Base-by-base conservation (phyloP, 2,329 filamentous ascomycete genomes). In the Erysiphe pisi region DNA sequence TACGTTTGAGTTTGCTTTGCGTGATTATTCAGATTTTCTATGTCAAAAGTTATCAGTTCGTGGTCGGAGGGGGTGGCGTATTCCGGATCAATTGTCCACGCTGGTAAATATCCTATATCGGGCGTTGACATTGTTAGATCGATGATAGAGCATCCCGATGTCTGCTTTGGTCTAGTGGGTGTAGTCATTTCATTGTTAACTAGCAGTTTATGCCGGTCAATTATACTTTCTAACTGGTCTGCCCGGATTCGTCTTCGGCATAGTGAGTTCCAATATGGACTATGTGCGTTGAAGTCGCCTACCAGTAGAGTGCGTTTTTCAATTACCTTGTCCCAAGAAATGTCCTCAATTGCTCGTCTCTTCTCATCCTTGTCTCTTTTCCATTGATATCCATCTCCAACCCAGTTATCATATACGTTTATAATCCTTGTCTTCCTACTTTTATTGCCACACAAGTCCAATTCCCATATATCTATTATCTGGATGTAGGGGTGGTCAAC, bases 11-110 rank as follows among this genome's bases (percentile, higher is more conserved):
- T 9, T 43, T 18, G 25, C 4, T 25, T 25, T 22, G 18, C 65
- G 8, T 22, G 18, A 20, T 20, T 20, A 70, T 70, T 70, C 63
- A 40, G n/a, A 70, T 70, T 70, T 70, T 70, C 28, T 36, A 70
- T 1, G n/a, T 70, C 31, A 40, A 70, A 70, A 25, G 36, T 70
- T 16, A 70, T 70, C 16, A 70, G 12, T 43, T 70, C 63, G 63
- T 70, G 63, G n/a, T 70, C 63, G 14, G 63, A 70, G 63, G 63
- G 63, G 25, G 63, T 70, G 36, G 31, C 28, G 36, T 70, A 70
- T 70, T 70, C 63, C 16, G 28, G 63, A 43, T 70, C 63, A 18
- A 70, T 70, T 70, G 25, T 70, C 63, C 63, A 70, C 14, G 63
- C 28, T 43, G 28, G 28, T 70, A 70, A 18, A 40, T 70, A 43